Evolutionary conservation across 768 basidiomycete species (phyloP).

Genomic region (Fomitopsis serialis): DNA sequence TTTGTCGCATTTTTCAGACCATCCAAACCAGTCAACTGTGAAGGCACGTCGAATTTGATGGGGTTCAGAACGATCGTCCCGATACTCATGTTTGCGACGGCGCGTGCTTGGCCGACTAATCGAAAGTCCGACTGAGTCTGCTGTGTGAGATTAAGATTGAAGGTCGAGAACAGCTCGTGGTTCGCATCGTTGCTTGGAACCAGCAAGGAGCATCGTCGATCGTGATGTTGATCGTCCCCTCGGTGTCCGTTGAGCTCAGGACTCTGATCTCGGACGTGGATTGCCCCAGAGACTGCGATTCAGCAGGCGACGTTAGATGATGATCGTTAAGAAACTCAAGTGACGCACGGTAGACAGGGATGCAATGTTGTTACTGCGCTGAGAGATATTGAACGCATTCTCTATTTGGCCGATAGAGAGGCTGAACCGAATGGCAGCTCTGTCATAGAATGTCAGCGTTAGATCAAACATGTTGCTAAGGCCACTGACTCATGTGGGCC

Average conservation of each 20-base stretch:
- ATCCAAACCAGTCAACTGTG: slow-evolving; percentile 51
- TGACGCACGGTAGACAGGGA: slow-evolving; percentile 49
- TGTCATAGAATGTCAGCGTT: too few relatives aligned
- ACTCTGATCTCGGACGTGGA: slow-evolving; percentile 57
- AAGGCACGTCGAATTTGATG: slow-evolving; percentile 67
- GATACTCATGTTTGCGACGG: slow-evolving; percentile 55
- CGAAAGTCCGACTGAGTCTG: slow-evolving; percentile 42
- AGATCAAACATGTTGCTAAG: too few relatives aligned
- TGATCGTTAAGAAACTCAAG: not conserved
- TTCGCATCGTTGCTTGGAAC: slow-evolving; percentile 32
- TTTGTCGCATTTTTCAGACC: slow-evolving; percentile 52
- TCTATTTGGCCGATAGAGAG: slow-evolving; percentile 53
- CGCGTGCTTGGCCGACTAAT: slow-evolving; percentile 53
- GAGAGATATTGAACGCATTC: slow-evolving; percentile 60
- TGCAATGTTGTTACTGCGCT: slow-evolving; percentile 46
- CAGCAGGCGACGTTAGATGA: not conserved
- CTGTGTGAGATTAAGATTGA: slow-evolving; percentile 56
- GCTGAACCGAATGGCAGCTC: slow-evolving; percentile 71
- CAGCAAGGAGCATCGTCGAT: slow-evolving; percentile 48
- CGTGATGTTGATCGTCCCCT: slow-evolving; percentile 59
- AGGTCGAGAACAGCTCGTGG: slow-evolving; percentile 48
- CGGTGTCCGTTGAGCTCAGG: slow-evolving; percentile 46
- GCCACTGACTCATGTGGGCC: slow-evolving; percentile 35
- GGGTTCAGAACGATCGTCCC: slow-evolving; percentile 66
- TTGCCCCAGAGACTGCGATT: slow-evolving; percentile 49